phyloP scores from a whole-genome alignment of 75 land plant genomes.

The Selaginella tamariscina region DNA sequence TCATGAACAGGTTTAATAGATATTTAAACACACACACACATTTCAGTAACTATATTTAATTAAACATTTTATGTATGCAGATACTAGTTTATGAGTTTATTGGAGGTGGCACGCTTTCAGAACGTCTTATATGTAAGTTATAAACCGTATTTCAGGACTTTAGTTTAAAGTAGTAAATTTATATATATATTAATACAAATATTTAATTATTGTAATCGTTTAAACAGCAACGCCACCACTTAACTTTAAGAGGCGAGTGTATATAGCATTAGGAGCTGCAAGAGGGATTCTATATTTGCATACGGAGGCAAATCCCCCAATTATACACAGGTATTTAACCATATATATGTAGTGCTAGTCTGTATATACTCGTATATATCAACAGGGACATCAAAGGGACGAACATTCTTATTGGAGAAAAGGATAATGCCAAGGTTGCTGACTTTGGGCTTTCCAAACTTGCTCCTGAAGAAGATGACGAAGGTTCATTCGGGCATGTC shows the following conservation, averaged over 20 bases:
- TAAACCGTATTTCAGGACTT: too few relatives aligned
- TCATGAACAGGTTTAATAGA: neutral
- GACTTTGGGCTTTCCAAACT: conserved; percentile 82
- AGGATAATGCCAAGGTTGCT: conserved; percentile 52
- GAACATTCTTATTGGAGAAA: conserved; percentile 63
- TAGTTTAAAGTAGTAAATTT: too few relatives aligned
- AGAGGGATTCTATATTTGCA: conserved; percentile 13
- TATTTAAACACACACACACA: too few relatives aligned
- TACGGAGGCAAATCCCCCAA: conserved; percentile 13
- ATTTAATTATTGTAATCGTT: neutral
- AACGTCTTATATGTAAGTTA: neutral
- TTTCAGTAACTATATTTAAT: neutral
- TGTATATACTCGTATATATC: too few relatives aligned
- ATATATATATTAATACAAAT: too few relatives aligned
- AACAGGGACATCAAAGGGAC: conserved; percentile 81
- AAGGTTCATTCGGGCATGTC: conserved; percentile 45
- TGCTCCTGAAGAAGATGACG: conserved; percentile 54
- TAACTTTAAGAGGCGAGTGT: conserved; percentile 1
- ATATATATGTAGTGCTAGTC: too few relatives aligned
- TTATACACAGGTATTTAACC: conserved; percentile 1
- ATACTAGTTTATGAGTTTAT: neutral
- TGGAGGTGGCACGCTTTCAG: neutral
- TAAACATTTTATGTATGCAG: neutral
- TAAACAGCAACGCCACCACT: neutral
- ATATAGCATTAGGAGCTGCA: conserved; percentile 12